Conservation (phyloP, 2,329 filamentous ascomycete genomes). For the Apiospora hydei region DNA sequence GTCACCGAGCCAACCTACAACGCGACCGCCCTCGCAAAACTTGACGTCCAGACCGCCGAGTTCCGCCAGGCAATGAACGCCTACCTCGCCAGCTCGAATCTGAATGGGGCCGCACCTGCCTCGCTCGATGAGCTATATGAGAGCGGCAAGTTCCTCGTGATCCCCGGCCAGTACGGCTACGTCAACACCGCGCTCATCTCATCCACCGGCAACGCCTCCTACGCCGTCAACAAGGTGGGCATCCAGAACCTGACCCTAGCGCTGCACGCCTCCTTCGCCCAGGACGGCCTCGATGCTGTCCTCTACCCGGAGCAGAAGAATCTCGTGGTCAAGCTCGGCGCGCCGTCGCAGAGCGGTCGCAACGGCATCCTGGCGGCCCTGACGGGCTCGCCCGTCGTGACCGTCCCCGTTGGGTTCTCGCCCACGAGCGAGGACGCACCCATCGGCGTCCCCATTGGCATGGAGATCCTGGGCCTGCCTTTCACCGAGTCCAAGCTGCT, state of each 20-base stretch:
- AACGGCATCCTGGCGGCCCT: constrained; percentile 54
- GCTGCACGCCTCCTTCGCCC: constrained; percentile 57
- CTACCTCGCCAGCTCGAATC: constrained; percentile 58
- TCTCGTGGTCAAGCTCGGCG: constrained; percentile 65
- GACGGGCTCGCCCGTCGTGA: constrained; percentile 50
- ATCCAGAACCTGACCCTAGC: constrained; percentile 61
- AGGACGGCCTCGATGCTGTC: constrained; percentile 60
- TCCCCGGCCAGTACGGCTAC: constrained; percentile 64
- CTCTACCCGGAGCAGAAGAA: constrained; percentile 72
- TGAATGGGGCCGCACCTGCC: constrained; percentile 49
- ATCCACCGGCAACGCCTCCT: constrained; percentile 58
- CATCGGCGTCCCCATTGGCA: constrained; percentile 66
- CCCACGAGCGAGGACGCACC: constrained; percentile 55
- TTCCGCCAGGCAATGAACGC: constrained; percentile 61
- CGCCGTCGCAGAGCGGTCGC: constrained; percentile 63
- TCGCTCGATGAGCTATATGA: constrained; percentile 58
- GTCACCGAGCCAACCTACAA: constrained; percentile 60
- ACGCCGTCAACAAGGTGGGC: constrained; percentile 51
- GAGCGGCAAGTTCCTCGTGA: constrained; percentile 62
- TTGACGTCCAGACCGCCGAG: constrained; percentile 69
- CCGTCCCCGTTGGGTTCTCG: constrained; percentile 62
- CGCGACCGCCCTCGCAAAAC: constrained; percentile 53
- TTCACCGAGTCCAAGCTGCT: constrained; percentile 63
- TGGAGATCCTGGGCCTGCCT: constrained; percentile 67
- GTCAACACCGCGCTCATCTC: constrained; percentile 58